Evolutionary conservation across 305 asterid species (phyloP).

Genomic region (Solanum hybrid): DNA sequence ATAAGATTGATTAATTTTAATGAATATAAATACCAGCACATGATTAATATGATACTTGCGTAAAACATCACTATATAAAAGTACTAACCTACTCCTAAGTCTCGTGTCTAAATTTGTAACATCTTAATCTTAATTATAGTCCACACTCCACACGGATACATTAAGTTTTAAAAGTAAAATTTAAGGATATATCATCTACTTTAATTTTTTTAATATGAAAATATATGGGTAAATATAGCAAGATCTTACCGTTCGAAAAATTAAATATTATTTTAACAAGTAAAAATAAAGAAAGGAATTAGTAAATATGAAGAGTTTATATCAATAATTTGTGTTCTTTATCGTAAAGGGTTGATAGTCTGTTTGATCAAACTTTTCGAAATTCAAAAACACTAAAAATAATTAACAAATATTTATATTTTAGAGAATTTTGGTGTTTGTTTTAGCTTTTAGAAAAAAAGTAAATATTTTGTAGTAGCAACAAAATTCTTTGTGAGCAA

Average conservation of each 20-base stretch:
- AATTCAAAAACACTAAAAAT: too few relatives aligned
- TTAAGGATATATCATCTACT: neutral
- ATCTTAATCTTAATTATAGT: neutral
- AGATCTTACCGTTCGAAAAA: neutral
- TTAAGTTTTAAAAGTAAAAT: neutral
- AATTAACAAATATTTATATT: too few relatives aligned
- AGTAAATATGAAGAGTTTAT: neutral
- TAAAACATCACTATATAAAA: neutral
- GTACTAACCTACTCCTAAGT: neutral
- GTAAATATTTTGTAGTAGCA: too few relatives aligned
- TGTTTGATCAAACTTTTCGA: neutral
- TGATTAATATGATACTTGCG: neutral
- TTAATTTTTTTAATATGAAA: neutral
- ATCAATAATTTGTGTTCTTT: too few relatives aligned
- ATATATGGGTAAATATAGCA: neutral
- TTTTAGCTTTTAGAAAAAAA: too few relatives aligned
- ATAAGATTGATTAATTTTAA: neutral
- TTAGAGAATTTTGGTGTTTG: too few relatives aligned
- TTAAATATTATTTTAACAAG: neutral
- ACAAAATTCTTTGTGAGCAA: too few relatives aligned
- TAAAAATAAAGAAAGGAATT: neutral
- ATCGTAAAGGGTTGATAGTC: neutral
- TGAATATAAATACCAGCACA: neutral
- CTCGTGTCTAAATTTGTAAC: neutral
- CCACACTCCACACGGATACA: neutral